A percentile compares a stretch with the other conserved stretches of the same genome.
Conservation (phyloP, 2,329 filamentous ascomycete genomes). For the Aureobasidium namibiae region DNA sequence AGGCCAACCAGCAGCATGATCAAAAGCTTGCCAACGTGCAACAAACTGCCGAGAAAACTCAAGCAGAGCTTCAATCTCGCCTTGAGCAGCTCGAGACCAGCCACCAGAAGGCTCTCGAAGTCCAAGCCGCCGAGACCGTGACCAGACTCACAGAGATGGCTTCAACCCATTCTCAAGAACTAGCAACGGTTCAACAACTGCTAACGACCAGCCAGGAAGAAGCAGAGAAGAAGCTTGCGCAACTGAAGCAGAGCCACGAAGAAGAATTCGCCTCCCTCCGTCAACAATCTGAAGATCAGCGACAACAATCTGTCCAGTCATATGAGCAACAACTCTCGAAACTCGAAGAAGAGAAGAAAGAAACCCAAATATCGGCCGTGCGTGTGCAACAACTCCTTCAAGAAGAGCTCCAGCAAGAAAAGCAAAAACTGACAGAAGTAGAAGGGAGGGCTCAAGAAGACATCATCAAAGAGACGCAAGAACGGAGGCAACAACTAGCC, state of each 20-base stretch:
- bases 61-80: not conserved
- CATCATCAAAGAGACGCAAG: not conserved
- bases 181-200: constrained; percentile 3
- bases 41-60: not conserved
- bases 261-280: constrained; percentile 6
- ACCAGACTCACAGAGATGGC: not conserved
- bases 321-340: constrained; percentile 1
- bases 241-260: constrained; percentile 8
- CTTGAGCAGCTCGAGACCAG: not conserved
- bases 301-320: not conserved
- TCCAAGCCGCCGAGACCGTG: not conserved
- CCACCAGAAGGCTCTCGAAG: not conserved
- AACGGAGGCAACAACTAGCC: not conserved
- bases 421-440: constrained; percentile 12
- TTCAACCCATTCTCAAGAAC: constrained; percentile 1
- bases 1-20: not conserved
- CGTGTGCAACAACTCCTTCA: constrained; percentile 11
- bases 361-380: constrained; percentile 3
- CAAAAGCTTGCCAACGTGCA: not conserved
- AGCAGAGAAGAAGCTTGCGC: constrained; percentile 10
- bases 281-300: not conserved
- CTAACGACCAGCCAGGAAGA: constrained; percentile 10
- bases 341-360: constrained; percentile 2
- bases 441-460: constrained; percentile 11
- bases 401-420: constrained; percentile 7